phyloP scores from a whole-genome alignment of 1,139 yeast species.

The Arxiozyma bovina region DNA sequence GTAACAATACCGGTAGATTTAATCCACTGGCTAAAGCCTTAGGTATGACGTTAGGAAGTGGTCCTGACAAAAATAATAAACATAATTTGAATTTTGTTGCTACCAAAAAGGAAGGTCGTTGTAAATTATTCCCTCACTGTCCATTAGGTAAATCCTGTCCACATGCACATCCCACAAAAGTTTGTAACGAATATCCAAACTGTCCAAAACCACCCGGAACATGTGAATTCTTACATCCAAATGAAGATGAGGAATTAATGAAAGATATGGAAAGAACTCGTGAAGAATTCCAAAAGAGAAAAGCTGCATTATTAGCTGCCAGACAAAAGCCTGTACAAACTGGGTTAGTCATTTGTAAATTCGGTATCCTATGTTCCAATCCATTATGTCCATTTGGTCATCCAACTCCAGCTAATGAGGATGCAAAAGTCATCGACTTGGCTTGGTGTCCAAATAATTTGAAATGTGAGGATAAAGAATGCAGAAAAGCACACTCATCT shows the following conservation, averaged over 20 bases:
- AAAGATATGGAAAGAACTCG: slow-evolving; percentile 54
- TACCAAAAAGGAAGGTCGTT: slow-evolving; percentile 50
- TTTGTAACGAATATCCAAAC: slow-evolving; percentile 67
- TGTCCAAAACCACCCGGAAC: slow-evolving; percentile 78
- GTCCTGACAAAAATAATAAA: background rate
- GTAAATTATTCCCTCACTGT: slow-evolving; percentile 75
- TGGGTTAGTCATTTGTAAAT: slow-evolving; percentile 61
- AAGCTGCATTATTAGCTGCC: slow-evolving; percentile 30
- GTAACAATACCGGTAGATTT: slow-evolving; percentile 23
- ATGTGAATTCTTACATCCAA: slow-evolving; percentile 75
- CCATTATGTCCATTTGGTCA: slow-evolving; percentile 82
- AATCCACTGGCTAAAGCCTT: slow-evolving; percentile 30
- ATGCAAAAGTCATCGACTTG: slow-evolving; percentile 55
- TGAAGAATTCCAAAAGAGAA: slow-evolving; percentile 42
- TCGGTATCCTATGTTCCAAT: slow-evolving; percentile 64
- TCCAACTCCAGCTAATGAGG: slow-evolving; percentile 77
- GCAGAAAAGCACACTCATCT: slow-evolving; percentile 77
- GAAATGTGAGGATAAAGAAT: slow-evolving; percentile 49
- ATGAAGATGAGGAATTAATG: slow-evolving; percentile 66
- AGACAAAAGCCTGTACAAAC: slow-evolving; percentile 31
- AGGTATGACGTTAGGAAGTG: slow-evolving; percentile 21
- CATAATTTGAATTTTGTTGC: slow-evolving; percentile 21
- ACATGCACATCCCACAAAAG: slow-evolving; percentile 70
- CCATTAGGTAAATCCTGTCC: slow-evolving; percentile 52
- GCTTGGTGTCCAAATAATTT: slow-evolving; percentile 75